Percentiles rank a stretch among this genome's conserved stretches.
phyloP scores from a whole-genome alignment of 495 filamentous ascomycete genomes.

The Neurospora tetraspora region DNA sequence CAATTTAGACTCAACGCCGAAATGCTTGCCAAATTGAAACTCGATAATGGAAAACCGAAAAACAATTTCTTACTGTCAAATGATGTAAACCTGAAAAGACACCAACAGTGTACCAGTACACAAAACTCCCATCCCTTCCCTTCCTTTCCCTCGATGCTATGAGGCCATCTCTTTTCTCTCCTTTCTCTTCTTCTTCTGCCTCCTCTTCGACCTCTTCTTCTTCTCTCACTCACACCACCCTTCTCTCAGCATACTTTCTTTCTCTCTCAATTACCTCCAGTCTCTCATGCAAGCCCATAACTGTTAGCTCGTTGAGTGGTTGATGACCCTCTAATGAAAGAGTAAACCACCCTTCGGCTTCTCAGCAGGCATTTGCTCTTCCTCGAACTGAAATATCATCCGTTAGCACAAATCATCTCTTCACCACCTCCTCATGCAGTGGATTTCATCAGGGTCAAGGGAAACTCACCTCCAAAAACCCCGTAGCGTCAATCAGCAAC shows the following conservation, averaged over 20 bases:
- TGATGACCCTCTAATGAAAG: background rate
- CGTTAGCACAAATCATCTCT: slow-evolving; percentile 10
- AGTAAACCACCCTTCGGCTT: slow-evolving; percentile 5
- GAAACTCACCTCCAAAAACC: slow-evolving; percentile 47
- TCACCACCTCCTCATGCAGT: background rate
- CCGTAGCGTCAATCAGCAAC: slow-evolving; percentile 47
- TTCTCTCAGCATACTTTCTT: background rate
- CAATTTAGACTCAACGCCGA: background rate
- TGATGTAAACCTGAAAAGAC: background rate
- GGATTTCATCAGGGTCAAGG: background rate
- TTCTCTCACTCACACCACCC: background rate
- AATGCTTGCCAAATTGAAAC: background rate
- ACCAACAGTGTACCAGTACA: background rate
- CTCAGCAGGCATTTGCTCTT: slow-evolving; percentile 22
- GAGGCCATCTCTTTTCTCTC: background rate
- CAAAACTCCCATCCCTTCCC: background rate
- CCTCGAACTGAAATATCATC: slow-evolving; percentile 30
- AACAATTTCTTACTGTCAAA: background rate
- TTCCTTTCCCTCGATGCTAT: background rate
- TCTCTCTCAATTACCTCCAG: background rate
- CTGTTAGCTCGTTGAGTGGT: background rate
- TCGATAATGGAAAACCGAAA: background rate
- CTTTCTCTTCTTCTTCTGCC: background rate
- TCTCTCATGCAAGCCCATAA: background rate
- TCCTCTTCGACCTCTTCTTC: slow-evolving; percentile 2